Conservation (phyloP, 2,329 filamentous ascomycete genomes). For the Colletotrichum sp. region DNA sequence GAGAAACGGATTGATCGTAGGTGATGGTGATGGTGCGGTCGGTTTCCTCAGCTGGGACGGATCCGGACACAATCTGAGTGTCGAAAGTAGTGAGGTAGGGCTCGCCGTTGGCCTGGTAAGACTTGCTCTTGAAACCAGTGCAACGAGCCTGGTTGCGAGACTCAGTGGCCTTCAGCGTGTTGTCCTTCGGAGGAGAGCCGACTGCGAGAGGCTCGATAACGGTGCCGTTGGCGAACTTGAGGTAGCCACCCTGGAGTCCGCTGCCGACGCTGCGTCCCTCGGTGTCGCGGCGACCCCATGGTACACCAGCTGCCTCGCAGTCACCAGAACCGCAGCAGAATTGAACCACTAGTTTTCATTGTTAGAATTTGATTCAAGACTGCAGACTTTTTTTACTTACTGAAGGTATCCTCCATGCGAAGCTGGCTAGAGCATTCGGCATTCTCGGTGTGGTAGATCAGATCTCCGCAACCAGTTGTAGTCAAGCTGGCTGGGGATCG, state of each 20-base stretch:
- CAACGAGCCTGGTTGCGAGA: not conserved
- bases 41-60: not conserved
- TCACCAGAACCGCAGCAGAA: not conserved
- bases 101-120: not conserved
- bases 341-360: not conserved
- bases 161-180: not conserved
- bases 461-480: not conserved
- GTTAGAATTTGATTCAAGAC: not conserved
- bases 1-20: not conserved
- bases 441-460: not conserved
- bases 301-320: not conserved
- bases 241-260: not conserved
- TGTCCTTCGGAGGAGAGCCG: not conserved
- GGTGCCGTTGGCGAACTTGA: not conserved
- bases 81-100: not conserved
- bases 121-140: not conserved
- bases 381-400: not conserved
- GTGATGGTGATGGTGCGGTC: not conserved
- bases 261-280: not conserved
- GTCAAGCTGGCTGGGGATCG: not conserved
- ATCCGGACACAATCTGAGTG: not conserved
- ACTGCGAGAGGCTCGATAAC: not conserved
- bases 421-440: not conserved
- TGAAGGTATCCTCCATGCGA: not conserved
- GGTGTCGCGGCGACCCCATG: not conserved